Percentiles rank a stretch among this genome's conserved stretches.
Conservation (phyloP, 345 rosid genomes). For the Arabis alpina region DNA sequence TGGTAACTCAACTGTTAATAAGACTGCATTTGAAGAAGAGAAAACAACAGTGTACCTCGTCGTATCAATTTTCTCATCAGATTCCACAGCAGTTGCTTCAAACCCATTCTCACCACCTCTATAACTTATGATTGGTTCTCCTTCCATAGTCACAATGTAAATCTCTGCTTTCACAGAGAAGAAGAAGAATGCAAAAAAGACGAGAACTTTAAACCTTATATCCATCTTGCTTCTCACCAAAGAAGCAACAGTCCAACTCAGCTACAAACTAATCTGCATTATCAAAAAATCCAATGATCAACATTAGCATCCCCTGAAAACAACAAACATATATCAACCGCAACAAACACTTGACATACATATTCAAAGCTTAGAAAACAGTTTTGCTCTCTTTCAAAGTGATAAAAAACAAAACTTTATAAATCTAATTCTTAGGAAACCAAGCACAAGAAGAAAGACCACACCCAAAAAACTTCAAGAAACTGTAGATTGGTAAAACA, state of each 20-base stretch:
- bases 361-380: constrained; percentile 7
- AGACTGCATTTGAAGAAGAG: constrained; percentile 3
- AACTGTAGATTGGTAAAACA: constrained; percentile 37
- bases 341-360: constrained; percentile 27
- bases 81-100: constrained; percentile 86
- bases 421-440: constrained; percentile 3
- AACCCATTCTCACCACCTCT: constrained; percentile 86
- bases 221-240: constrained; percentile 39
- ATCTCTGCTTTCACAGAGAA: constrained; percentile 61
- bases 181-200: constrained; percentile 52
- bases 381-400: constrained; percentile 7
- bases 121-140: constrained; percentile 89
- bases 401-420: constrained; percentile 9
- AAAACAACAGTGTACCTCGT: constrained; percentile 53
- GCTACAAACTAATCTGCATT: constrained; percentile 28
- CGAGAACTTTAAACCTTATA: constrained; percentile 37
- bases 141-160: constrained; percentile 86
- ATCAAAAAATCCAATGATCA: constrained; percentile 10
- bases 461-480: constrained; percentile 6
- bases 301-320: constrained; percentile 18
- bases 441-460: constrained; percentile 13
- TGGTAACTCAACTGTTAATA: background rate
- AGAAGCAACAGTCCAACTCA: constrained; percentile 39
- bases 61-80: constrained; percentile 81
- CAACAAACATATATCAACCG: background rate